Conservation (phyloP, 768 basidiomycete genomes). For the Termitomyces heimii region DNA sequence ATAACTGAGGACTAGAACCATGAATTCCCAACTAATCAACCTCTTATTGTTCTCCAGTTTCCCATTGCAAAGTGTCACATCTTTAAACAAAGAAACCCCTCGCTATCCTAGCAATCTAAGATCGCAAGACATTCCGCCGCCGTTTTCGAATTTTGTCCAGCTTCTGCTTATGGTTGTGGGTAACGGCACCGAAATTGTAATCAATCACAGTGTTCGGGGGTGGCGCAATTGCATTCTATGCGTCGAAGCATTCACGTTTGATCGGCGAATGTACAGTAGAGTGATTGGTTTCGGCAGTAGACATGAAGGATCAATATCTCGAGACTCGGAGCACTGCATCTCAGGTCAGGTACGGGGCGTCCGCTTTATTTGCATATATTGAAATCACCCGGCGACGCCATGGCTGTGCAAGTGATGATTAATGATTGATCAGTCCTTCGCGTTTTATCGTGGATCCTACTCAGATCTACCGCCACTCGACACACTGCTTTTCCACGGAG, state of each 20-base stretch:
- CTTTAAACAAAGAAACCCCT: neutral
- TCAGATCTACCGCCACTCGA: neutral
- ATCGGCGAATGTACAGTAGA: neutral
- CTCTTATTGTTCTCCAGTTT: neutral
- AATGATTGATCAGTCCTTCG: neutral
- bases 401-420: slow-evolving; percentile 5
- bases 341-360: neutral
- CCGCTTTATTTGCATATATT: neutral
- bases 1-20: neutral
- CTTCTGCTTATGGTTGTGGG: neutral
- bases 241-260: neutral
- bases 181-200: neutral
- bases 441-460: neutral
- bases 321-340: slow-evolving; percentile 2
- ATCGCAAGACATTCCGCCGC: neutral
- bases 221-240: neutral
- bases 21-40: neutral
- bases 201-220: neutral
- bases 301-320: neutral
- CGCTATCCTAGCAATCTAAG: neutral
- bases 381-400: neutral
- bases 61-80: neutral
- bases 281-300: neutral
- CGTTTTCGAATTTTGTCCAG: neutral
- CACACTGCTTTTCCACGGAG: neutral